Evolutionary conservation across 2,329 filamentous ascomycete genomes (phyloP), one percentile per base, ranked within the genome.

Genomic region (Aspergillus bombycis): DNA sequence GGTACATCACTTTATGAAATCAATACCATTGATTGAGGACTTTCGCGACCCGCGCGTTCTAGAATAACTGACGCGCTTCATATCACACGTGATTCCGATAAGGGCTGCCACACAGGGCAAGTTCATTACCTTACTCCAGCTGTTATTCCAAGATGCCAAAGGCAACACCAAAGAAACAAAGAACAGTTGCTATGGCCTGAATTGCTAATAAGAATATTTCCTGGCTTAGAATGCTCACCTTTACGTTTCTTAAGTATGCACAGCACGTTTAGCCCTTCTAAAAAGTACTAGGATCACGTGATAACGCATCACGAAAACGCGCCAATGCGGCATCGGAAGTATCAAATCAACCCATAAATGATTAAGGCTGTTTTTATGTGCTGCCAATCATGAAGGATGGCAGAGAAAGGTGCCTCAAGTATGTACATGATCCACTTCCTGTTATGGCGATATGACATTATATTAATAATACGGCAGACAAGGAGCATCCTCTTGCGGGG

Each of bases 401-500:
- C 74, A 69, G 74, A 69, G 71, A 75, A 73, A 64, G 70, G 61
- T 64, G 69, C 67, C 65, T 74, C 70, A 64, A 74, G 78, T 80
- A 61, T 70, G 77, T 74, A 21, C 43, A 32, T 8, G 28, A 16
- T 30, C 8, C 26, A 26, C 21, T n/a, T 60, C 54, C 58, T 30
- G 58, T 34, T 28, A 41, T 52, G 50, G 26, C 30, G 16, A 34
- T 23, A 30, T n/a, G 19, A 23, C 14, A 62, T 36, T 55, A 62
- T 50, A 53, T 72, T 76, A 62, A 74, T 54, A 58, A 60, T 28
- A 50, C 34, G 59, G 23, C 59, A 78, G 87, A 89, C 78, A 81
- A 85, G 64, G 83, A 89, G 56, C 82, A 83, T 67, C 90, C 91
- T 58, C 86, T 94, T 69, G 82, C 83, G 67, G 90, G 91, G 70